Base-by-base conservation (phyloP, 2,329 filamentous ascomycete species). In the Fusarium sp. region DNA sequence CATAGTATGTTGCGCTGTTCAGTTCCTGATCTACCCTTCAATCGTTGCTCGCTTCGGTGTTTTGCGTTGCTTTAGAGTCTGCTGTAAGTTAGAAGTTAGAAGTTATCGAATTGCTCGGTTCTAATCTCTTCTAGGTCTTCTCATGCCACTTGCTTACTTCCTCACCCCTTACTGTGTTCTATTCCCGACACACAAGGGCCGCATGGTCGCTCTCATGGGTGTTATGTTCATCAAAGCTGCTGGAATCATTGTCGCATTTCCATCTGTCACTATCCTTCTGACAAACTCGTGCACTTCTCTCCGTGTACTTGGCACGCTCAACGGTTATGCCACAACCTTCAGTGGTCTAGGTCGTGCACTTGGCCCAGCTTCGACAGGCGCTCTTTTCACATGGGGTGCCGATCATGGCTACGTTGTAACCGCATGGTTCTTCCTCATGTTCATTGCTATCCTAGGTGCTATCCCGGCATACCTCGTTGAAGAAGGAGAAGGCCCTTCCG, bases 281-380 rank as follows among this genome's bases (percentile, higher is more conserved):
- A 98, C 95, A 33, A 98, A 98, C 82, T 94, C 92, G 15, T 94
- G 94, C 9, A 83, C 87, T 2, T 95, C 92, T 61, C 84, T 97
- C 22, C 77, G 75, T 47, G 89, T 97, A 15, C 87, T 98, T 10
- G 95, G 95, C 3, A 98, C 95, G 0, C 84, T 98, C 61, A 98
- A 98, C 78, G 96, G 95, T 6, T 91, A 97, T 69, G 95, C 94
- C 1, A 97, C 95, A 0, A 93, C 92, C 62, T 90, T 95, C 38
- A 92, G 91, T 72, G 95, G 93, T 1, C 81, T 98, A 10, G 95
- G 95, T 4, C 86, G 95, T 54, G 95, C 94, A 2, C 78, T 88
- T 2, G 96, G 96, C 0, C 95, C 96, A 1, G 93, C 93, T 1
- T 81, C 92, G 38, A 88, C 91, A 0, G 95, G 95, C 1, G 83